These are phyloP conservation scores for Acer saccharum DNA, from an alignment of 345 rosid species.

Conservation along the genomic window DNA sequence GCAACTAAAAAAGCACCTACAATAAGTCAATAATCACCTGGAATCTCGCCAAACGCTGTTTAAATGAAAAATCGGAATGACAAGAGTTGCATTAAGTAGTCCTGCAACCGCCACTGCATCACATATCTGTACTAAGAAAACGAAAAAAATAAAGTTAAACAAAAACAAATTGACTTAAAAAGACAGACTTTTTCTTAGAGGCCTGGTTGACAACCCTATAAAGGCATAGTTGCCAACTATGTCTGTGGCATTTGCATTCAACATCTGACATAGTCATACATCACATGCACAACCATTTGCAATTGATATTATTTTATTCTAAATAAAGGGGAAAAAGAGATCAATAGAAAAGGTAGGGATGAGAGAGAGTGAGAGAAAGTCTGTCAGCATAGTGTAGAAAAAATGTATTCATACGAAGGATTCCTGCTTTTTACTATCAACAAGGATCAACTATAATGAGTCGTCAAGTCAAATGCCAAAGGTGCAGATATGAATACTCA, in stretches of 20 bases:
- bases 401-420: neutral
- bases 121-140: slow-evolving; percentile 62
- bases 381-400: neutral
- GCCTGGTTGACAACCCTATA: too few species aligned
- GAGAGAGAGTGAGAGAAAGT: neutral
- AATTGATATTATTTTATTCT: neutral
- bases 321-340: neutral
- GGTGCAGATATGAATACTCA: neutral
- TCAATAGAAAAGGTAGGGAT: neutral
- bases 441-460: neutral
- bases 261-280: neutral
- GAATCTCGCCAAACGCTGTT: slow-evolving; percentile 99
- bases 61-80: slow-evolving; percentile 89
- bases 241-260: neutral
- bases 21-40: slow-evolving; percentile 54
- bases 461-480: neutral
- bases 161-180: neutral
- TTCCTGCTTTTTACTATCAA: neutral
- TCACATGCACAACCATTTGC: neutral
- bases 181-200: neutral
- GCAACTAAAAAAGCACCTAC: slow-evolving; percentile 7
- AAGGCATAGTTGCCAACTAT: neutral
- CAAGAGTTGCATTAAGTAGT: slow-evolving; percentile 92
- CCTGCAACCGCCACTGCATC: slow-evolving; percentile 99
- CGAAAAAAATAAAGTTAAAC: slow-evolving; percentile 7